Percentiles rank a stretch among this genome's conserved stretches.
Evolutionary conservation across 139 green algal species (phyloP).

Genomic region (Diplosphaera chodatii): DNA sequence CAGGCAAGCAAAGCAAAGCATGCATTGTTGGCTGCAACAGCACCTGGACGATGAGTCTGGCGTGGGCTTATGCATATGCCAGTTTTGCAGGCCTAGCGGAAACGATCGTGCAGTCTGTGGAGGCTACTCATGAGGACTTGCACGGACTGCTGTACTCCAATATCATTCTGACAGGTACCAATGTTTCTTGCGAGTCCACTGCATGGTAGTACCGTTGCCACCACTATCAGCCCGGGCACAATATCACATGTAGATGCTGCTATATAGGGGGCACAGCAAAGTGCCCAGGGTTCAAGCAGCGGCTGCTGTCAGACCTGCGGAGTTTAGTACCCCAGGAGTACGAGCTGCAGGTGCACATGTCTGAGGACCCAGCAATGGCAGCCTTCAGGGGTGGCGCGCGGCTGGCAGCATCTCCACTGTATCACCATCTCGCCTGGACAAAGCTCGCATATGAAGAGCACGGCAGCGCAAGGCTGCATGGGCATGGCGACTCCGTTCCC

Average conservation of each 20-base stretch:
- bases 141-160: conserved; percentile 73
- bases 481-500: background rate
- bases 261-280: conserved; percentile 25
- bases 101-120: conserved; percentile 36
- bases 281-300: conserved; percentile 59
- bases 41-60: too few species aligned
- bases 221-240: background rate
- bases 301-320: conserved; percentile 51
- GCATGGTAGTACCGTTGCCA: too few species aligned
- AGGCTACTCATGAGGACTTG: conserved; percentile 52
- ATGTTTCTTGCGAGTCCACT: background rate
- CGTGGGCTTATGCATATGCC: background rate
- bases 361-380: conserved; percentile 35
- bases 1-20: background rate
- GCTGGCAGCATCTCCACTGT: conserved; percentile 35
- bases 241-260: background rate
- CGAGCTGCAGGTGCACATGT: conserved; percentile 32
- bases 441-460: conserved; percentile 48
- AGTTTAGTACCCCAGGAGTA: conserved; percentile 62
- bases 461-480: conserved; percentile 15
- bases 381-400: conserved; percentile 57
- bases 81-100: conserved; percentile 38
- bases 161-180: conserved; percentile 52
- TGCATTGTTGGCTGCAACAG: background rate
- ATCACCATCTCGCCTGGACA: conserved; percentile 32